phyloP scores from a whole-genome alignment of 2,329 filamentous ascomycete species.

The Cladosporium sp. region DNA sequence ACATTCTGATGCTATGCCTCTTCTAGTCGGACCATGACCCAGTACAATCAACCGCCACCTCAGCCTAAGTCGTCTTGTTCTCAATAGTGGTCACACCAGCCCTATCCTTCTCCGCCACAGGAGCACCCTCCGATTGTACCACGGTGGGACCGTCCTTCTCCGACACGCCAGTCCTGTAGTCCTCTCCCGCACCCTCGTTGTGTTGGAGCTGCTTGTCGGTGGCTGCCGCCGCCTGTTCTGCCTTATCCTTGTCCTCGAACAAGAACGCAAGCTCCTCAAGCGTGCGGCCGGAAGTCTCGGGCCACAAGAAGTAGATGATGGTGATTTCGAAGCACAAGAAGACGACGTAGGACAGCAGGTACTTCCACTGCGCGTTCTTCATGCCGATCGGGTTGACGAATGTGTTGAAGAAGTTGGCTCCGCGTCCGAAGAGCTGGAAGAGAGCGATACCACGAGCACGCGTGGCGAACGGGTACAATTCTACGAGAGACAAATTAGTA shows the following conservation, averaged over 20 bases:
- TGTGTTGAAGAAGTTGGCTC: conserved; percentile 53
- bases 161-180: neutral
- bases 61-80: conserved; percentile 3
- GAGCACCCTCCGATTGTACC: neutral
- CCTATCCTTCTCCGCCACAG: neutral
- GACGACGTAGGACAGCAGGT: conserved; percentile 46
- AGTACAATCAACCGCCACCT: too few species aligned
- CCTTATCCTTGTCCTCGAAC: conserved; percentile 34
- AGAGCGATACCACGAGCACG: conserved; percentile 61
- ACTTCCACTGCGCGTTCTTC: conserved; percentile 48
- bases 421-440: conserved; percentile 57
- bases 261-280: conserved; percentile 51
- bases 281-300: conserved; percentile 46
- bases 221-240: conserved; percentile 19
- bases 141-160: neutral
- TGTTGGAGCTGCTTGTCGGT: conserved; percentile 19
- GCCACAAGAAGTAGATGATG: conserved; percentile 51
- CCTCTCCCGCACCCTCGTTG: neutral
- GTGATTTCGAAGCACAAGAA: conserved; percentile 47
- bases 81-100: conserved; percentile 9
- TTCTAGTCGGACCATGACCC: neutral
- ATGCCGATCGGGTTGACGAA: conserved; percentile 53
- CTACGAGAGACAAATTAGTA: conserved; percentile 62
- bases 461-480: conserved; percentile 61
- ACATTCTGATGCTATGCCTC: neutral